These are phyloP conservation scores for Ceriops zippeliana DNA, from an alignment of 345 rosid genomes.

Conservation along the genomic window DNA sequence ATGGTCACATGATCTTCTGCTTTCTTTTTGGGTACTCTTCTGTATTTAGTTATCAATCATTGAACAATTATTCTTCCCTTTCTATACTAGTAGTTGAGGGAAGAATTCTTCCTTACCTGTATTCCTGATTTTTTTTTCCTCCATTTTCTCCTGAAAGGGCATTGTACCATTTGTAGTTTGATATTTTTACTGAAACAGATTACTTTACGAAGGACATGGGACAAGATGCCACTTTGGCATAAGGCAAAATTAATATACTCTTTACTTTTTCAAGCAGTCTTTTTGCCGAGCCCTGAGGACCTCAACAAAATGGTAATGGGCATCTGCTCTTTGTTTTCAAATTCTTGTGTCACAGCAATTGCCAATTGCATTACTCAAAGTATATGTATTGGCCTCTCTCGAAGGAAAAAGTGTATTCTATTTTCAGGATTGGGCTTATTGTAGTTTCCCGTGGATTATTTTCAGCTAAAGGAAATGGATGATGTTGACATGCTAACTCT, in stretches of 20 bases:
- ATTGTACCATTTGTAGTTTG: background rate
- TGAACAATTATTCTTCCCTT: too few relatives aligned
- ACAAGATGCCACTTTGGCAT: constrained; percentile 92
- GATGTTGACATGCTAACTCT: constrained; percentile 92
- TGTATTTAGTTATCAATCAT: background rate
- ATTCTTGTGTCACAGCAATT: too few relatives aligned
- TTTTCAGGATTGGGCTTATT: too few relatives aligned
- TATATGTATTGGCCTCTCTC: too few relatives aligned
- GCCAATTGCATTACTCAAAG: too few relatives aligned
- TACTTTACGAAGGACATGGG: constrained; percentile 81
- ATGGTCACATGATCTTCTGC: background rate
- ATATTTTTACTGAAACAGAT: constrained; percentile 44
- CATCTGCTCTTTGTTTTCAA: background rate
- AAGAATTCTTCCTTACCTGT: too few relatives aligned
- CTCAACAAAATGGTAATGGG: constrained; percentile 69
- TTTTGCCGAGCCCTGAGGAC: constrained; percentile 72
- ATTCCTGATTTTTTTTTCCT: background rate
- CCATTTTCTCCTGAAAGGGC: too few relatives aligned
- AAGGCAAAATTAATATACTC: constrained; percentile 67
- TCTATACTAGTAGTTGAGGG: too few relatives aligned
- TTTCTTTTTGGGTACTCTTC: background rate
- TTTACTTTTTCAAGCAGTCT: constrained; percentile 74
- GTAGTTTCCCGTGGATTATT: constrained; percentile 17
- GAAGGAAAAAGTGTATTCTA: too few relatives aligned
- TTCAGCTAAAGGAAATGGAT: constrained; percentile 88